Percentiles rank a stretch among this genome's conserved stretches.
These are phyloP conservation scores for Candida dendrica DNA, from an alignment of 805 yeast genomes.

Conservation along the genomic window DNA sequence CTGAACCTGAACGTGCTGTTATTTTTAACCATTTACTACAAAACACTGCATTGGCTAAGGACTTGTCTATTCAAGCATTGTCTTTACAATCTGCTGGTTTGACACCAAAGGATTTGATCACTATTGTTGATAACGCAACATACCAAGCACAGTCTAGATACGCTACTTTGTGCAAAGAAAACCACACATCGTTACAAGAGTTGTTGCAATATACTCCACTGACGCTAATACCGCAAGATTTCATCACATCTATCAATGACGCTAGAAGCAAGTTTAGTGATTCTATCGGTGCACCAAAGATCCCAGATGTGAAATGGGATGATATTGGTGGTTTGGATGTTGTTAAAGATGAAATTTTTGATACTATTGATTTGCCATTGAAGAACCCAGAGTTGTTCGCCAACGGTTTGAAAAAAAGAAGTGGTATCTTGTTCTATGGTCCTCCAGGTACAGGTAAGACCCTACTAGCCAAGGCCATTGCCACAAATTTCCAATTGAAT, in stretches of 20 bases:
- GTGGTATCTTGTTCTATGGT: conserved; percentile 92
- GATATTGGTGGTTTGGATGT: conserved; percentile 93
- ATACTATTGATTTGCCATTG: conserved; percentile 93
- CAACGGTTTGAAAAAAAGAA: conserved; percentile 85
- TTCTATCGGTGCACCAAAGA: conserved; percentile 93
- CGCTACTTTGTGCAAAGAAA: conserved; percentile 21
- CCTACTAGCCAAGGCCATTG: conserved; percentile 91
- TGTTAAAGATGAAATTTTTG: conserved; percentile 88
- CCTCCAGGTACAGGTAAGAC: conserved; percentile 99
- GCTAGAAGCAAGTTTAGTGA: conserved; percentile 88
- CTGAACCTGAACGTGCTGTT: conserved; percentile 61
- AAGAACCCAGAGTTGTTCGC: conserved; percentile 86
- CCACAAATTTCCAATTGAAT: conserved; percentile 88
- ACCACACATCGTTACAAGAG: conserved; percentile 5
- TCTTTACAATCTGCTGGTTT: conserved; percentile 90
- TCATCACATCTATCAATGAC: conserved; percentile 62
- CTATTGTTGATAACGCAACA: conserved; percentile 65
- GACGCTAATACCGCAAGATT: conserved; percentile 49
- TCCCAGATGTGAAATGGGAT: conserved; percentile 93
- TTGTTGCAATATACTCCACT: conserved; percentile 41
- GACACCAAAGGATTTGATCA: conserved; percentile 71
- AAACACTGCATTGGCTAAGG: conserved; percentile 26
- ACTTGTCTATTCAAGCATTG: conserved; percentile 48
- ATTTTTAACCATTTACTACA: conserved; percentile 51
- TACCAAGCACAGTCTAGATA: conserved; percentile 46